Base-by-base conservation (phyloP, 371 early-diverging fungal genomes). In the Smittium culicis region DNA sequence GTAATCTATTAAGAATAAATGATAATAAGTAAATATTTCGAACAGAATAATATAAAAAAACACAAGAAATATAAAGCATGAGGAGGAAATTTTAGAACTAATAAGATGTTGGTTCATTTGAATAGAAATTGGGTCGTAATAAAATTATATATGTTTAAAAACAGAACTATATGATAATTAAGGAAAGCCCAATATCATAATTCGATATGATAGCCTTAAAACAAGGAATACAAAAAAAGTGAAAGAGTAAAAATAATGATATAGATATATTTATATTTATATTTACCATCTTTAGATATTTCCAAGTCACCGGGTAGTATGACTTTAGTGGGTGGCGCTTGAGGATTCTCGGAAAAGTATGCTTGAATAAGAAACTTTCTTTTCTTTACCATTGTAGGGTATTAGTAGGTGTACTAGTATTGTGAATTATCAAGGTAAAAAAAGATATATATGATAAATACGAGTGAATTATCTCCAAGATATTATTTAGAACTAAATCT, bases 1-100 rank as follows among this genome's bases (percentile, higher is more conserved):
- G 78, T 83, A 84, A 70, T 91, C 90, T 89, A 79, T 33, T 34
- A 1, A 20, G 45, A 11, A 45, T 45, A 20, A 54, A 34, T n/a
- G n/a, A n/a, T n/a, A n/a, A n/a, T n/a, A n/a, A n/a, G n/a, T n/a
- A n/a, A n/a, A n/a, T n/a, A n/a, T n/a, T n/a, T n/a, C n/a, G n/a
- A n/a, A n/a, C n/a, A n/a, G n/a, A n/a, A n/a, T n/a, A 63, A 63
- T 31, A 67, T 61, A 67, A 67, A 63, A 34, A 2, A 30, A 61
- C 1, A 32, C 17, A 14, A 58, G 65, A 35, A 65, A 35, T 16
- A 35, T 17, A 58, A 25, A 64, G 34, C 34, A 56, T 61, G 59
- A 58, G n/a, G 5, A 69, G 30, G 56, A 64, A n/a, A 59, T 20
- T 57, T n/a, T 8, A 25, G 14, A 16, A 5, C 14, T 20, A 25